phyloP scores from a whole-genome alignment of 108 stramenopile genomes.

The Skeletonema marinoi region DNA sequence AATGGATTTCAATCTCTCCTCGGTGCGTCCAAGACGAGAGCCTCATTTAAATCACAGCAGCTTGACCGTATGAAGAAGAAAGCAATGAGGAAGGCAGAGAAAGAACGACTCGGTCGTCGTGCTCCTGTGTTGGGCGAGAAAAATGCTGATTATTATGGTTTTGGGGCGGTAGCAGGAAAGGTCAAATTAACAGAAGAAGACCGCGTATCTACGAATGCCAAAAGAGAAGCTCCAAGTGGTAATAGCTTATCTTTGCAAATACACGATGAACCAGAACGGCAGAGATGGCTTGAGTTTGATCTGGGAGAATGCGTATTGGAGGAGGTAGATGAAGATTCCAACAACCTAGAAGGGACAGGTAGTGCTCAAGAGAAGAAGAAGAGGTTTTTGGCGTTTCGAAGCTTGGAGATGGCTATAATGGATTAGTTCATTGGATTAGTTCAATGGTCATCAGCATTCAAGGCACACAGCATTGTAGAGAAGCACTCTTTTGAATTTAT shows the following conservation, averaged over 20 bases:
- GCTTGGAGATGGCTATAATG: slow-evolving; percentile 33
- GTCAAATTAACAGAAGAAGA: slow-evolving; percentile 21
- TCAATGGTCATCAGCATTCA: background rate
- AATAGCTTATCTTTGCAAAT: background rate
- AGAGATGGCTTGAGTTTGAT: slow-evolving; percentile 42
- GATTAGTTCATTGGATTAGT: slow-evolving; percentile 8
- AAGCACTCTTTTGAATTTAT: background rate
- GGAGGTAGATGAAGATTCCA: background rate
- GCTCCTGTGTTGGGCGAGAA: slow-evolving; percentile 10
- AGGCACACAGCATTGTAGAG: background rate
- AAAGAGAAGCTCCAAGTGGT: background rate
- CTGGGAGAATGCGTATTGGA: slow-evolving; percentile 41
- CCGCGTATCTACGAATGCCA: background rate
- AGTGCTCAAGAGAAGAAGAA: slow-evolving; percentile 3
- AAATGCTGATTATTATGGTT: slow-evolving; percentile 20
- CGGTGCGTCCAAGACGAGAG: slow-evolving; percentile 12
- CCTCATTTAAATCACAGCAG: slow-evolving; percentile 11
- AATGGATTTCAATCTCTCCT: slow-evolving; percentile 1
- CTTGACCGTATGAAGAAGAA: slow-evolving; percentile 5
- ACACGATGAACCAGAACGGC: background rate
- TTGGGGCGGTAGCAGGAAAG: slow-evolving; percentile 18
- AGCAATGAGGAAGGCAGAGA: slow-evolving; percentile 14
- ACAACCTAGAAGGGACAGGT: background rate
- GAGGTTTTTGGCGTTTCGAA: slow-evolving; percentile 38
- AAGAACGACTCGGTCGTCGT: slow-evolving; percentile 31